Percentiles rank a stretch among this genome's conserved stretches.
These are phyloP conservation scores for Cordyceps pruinosa DNA, from an alignment of 2,329 filamentous ascomycete genomes.

Conservation along the genomic window DNA sequence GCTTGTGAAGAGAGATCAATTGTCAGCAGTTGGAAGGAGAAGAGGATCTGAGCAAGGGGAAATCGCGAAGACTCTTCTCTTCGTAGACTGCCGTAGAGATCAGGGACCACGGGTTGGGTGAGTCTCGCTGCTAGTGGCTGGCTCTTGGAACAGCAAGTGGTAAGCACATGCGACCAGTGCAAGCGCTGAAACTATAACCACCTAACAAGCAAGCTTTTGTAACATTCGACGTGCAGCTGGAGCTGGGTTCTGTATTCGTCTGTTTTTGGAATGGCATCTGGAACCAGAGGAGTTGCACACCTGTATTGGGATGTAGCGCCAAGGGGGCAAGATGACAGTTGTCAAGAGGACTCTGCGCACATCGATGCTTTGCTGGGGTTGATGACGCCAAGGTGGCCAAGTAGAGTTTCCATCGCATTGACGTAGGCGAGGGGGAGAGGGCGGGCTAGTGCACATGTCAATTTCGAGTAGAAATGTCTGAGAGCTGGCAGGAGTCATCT, in stretches of 20 bases:
- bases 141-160: background rate
- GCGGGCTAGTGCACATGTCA: slow-evolving; percentile 2
- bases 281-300: too few relatives aligned
- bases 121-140: background rate
- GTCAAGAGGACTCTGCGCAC: background rate
- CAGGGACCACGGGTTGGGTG: background rate
- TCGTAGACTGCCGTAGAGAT: too few relatives aligned
- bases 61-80: too few relatives aligned
- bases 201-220: background rate
- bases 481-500: background rate
- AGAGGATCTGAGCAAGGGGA: too few relatives aligned
- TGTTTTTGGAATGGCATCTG: background rate
- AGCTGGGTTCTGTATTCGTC: background rate
- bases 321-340: background rate
- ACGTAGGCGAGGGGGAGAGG: background rate
- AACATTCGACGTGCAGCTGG: background rate
- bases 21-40: too few relatives aligned
- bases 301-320: background rate
- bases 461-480: background rate
- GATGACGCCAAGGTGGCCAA: background rate
- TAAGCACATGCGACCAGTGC: background rate
- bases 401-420: slow-evolving; percentile 1
- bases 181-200: background rate
- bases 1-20: background rate
- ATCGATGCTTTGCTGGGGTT: background rate